Evolutionary conservation across 331 rosid species (phyloP), one percentile per base, ranked within the genome.

Genomic region (Dryas integrifolia): DNA sequence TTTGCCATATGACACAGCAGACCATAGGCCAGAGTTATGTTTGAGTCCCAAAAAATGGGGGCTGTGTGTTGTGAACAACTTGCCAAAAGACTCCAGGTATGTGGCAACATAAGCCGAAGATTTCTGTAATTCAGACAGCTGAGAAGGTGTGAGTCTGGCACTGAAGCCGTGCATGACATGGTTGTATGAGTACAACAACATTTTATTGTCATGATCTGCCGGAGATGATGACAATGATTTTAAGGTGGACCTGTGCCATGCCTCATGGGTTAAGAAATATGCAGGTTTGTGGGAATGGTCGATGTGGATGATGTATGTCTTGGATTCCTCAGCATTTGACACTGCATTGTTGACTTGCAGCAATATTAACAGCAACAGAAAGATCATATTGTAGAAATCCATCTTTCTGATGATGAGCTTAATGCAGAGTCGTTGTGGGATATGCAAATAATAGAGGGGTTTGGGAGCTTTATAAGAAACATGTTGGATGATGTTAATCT

Each of bases 81-180:
- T 40, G 5, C 73, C 79, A 58, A 76, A 76, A 9, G 60, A 56
- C 58, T 76, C 74, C 4, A 53, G 62, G 49, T 57, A 58, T 7
- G 55, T 58, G 48, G 74, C 79, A 35, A 76, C 46, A 67, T 67
- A 61, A 35, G 73, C 69, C 2, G 69, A 41, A 40, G 58, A 46
- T 47, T 16, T 16, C 43, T 56, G 16, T 12, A 67, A 5, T 21
- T 68, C 15, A 5, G 41, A 46, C 11, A 67, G 61, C 47, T 67
- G 68, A 47, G 66, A 52, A 2, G 79, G 53, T 12, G 68, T 66
- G n/a, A 67, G 67, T 60, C 59, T 57, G 11, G 74, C 74, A 39
- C 79, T 58, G 67, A 76, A 76, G 5, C 79, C 62, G 0, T 58
- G 46, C 73, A 67, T 58, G 69, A 21, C 79, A 48, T 76, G 79